These are phyloP conservation scores for Trichoderma sp. DNA, from an alignment of 2,329 filamentous ascomycete species.

Conservation along the genomic window DNA sequence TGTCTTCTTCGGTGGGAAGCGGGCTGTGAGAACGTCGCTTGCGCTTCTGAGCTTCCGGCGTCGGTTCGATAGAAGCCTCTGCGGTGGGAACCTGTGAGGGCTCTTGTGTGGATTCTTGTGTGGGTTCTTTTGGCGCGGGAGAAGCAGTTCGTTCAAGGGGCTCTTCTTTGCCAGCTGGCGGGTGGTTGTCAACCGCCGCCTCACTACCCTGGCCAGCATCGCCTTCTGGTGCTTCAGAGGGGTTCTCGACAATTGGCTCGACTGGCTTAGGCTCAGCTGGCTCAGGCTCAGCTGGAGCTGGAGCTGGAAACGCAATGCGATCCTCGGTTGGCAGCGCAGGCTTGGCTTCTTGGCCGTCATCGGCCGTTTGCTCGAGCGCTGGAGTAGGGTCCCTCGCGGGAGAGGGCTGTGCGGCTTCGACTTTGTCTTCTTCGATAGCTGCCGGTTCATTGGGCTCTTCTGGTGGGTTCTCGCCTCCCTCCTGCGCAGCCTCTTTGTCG, in stretches of 20 bases:
- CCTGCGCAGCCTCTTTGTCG: conserved; percentile 25
- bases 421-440: not conserved
- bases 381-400: not conserved
- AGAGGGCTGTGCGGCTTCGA: not conserved
- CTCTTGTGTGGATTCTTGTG: conserved; percentile 3
- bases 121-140: not conserved
- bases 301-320: conserved; percentile 1
- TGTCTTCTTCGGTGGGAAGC: conserved; percentile 53
- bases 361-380: conserved; percentile 18
- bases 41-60: conserved; percentile 59
- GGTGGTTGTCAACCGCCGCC: conserved; percentile 2
- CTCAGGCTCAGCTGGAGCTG: conserved; percentile 24
- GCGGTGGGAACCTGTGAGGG: not conserved
- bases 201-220: conserved; percentile 13
- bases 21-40: conserved; percentile 68
- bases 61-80: not conserved
- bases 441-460: not conserved
- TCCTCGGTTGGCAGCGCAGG: conserved; percentile 23
- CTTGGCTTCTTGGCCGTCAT: conserved; percentile 20
- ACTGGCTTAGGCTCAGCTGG: conserved; percentile 17
- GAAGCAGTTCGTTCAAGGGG: not conserved
- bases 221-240: not conserved
- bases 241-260: not conserved
- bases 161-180: not conserved
- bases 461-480: not conserved